Percentiles rank a stretch among this genome's conserved stretches.
Evolutionary conservation across 2,329 filamentous ascomycete genomes (phyloP).

Genomic region (Talaromyces albobiverticillius): DNA sequence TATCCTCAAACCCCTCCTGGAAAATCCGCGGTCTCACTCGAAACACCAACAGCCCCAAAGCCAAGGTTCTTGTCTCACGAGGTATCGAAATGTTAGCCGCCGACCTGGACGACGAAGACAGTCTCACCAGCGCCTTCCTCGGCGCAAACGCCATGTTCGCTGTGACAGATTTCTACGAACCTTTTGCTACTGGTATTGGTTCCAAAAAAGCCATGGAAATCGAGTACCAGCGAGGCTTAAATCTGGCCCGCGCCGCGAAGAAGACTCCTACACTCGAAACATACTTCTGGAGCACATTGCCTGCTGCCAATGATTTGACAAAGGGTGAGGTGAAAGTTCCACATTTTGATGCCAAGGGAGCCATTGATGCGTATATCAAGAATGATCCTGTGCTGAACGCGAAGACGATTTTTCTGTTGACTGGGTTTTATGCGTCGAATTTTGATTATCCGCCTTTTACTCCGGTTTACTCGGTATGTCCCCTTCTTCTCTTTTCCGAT

Average conservation of each 20-base stretch:
- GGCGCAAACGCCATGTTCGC: conserved; percentile 53
- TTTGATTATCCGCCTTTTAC: conserved; percentile 6
- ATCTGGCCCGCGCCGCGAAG: conserved; percentile 53
- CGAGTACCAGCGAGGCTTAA: conserved; percentile 36
- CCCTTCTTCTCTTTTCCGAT: not conserved
- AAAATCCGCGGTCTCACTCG: conserved; percentile 33
- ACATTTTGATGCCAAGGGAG: conserved; percentile 8
- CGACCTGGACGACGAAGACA: conserved; percentile 26
- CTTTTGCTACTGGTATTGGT: conserved; percentile 5
- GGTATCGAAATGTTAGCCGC: conserved; percentile 30
- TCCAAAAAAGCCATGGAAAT: not conserved
- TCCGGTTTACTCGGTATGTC: conserved; percentile 4
- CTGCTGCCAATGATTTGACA: conserved; percentile 46
- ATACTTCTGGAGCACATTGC: conserved; percentile 50
- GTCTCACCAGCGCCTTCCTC: conserved; percentile 29
- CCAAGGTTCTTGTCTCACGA: conserved; percentile 19
- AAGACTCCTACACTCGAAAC: conserved; percentile 35
- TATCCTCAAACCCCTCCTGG: conserved; percentile 5
- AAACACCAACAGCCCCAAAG: conserved; percentile 21
- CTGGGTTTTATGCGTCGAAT: conserved; percentile 8
- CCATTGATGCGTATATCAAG: conserved; percentile 10
- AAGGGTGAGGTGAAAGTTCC: conserved; percentile 28
- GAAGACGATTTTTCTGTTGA: conserved; percentile 6
- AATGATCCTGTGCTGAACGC: not conserved
- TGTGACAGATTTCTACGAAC: conserved; percentile 52